Conservation (phyloP, 2,329 filamentous ascomycete species). For the Calonectria multiphialidica region DNA sequence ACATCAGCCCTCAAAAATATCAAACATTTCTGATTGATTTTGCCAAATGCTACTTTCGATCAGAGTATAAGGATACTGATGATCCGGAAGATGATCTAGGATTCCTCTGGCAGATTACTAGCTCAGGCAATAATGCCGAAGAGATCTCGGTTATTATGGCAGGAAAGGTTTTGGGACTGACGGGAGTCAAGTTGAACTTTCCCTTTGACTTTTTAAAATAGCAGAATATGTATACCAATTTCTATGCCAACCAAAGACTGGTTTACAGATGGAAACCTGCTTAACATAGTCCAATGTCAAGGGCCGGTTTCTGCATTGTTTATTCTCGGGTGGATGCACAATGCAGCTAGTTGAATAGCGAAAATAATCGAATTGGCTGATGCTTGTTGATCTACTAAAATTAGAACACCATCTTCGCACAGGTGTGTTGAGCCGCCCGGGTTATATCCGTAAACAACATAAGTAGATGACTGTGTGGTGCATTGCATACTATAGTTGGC, state of each 20-base stretch:
- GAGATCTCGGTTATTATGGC: slow-evolving; percentile 6
- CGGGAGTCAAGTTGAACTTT: neutral
- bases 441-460: slow-evolving; percentile 30
- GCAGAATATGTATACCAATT: too few species aligned
- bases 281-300: too few species aligned
- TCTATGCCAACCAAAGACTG: too few species aligned
- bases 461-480: neutral
- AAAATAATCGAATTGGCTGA: too few species aligned
- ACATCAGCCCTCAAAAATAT: neutral
- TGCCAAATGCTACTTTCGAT: neutral
- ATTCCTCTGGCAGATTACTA: neutral
- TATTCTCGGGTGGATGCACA: too few species aligned
- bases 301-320: too few species aligned
- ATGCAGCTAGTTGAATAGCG: too few species aligned
- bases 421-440: neutral
- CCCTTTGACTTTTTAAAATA: neutral
- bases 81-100: neutral
- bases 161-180: neutral
- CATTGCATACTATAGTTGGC: neutral
- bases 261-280: too few species aligned
- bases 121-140: neutral
- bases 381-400: too few species aligned
- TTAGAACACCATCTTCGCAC: too few species aligned
- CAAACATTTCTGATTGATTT: slow-evolving; percentile 7
- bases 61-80: slow-evolving; percentile 5